A percentile compares a stretch with the other conserved stretches of the same genome.
These are phyloP conservation scores for Penicillium oxalicum DNA, from an alignment of 2,329 filamentous ascomycete species.

Conservation along the genomic window DNA sequence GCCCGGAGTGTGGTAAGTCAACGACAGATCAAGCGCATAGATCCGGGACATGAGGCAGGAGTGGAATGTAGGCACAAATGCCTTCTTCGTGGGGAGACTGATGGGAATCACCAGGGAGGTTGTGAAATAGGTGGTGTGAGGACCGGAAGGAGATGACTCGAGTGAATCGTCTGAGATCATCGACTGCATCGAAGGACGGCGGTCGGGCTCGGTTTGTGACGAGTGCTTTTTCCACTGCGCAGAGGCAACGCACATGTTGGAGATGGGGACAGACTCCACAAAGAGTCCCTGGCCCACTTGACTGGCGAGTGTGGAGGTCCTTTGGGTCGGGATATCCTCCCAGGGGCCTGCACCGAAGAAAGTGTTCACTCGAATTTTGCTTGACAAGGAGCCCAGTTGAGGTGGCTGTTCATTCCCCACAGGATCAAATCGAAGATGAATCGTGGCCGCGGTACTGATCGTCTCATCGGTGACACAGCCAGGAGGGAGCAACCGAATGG, in stretches of 20 bases:
- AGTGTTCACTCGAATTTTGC: constrained; percentile 53
- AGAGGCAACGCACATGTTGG: constrained; percentile 1
- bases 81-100: constrained; percentile 54
- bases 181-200: too few relatives aligned
- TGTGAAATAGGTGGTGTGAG: constrained; percentile 44
- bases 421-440: constrained; percentile 58
- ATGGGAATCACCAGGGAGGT: constrained; percentile 47
- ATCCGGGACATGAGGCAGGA: constrained; percentile 57
- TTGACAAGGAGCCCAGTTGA: constrained; percentile 46
- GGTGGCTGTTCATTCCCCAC: constrained; percentile 48
- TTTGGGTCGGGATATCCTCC: constrained; percentile 44
- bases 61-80: constrained; percentile 41
- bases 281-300: constrained; percentile 28
- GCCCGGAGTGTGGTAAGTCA: constrained; percentile 50
- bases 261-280: too few relatives aligned
- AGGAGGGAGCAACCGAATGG: constrained; percentile 46
- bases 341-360: constrained; percentile 52
- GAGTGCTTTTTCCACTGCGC: constrained; percentile 29
- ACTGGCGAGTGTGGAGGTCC: constrained; percentile 34
- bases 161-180: too few relatives aligned
- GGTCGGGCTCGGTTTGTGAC: too few relatives aligned
- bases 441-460: constrained; percentile 50
- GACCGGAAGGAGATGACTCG: too few relatives aligned
- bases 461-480: constrained; percentile 32
- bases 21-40: constrained; percentile 55